phyloP scores from a whole-genome alignment of 2,329 filamentous ascomycete genomes.

The Anthostomella pinea region DNA sequence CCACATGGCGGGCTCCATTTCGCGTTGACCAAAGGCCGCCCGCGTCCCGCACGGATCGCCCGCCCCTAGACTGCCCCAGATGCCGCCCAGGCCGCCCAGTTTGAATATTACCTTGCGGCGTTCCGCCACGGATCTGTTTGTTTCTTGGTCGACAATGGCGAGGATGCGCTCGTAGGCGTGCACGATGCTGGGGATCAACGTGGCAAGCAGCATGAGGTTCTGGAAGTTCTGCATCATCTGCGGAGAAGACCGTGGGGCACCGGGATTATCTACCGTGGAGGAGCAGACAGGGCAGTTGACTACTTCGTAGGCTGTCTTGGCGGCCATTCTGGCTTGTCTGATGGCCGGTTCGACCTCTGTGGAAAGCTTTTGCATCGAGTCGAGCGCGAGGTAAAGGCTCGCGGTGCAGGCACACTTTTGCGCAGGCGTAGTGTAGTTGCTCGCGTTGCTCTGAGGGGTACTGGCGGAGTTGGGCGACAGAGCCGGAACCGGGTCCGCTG shows the following conservation, averaged over 20 bases:
- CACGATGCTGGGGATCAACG: constrained; percentile 55
- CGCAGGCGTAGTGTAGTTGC: constrained; percentile 1
- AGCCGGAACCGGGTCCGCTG: constrained; percentile 21
- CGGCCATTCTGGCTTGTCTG: constrained; percentile 45
- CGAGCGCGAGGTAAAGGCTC: constrained; percentile 48
- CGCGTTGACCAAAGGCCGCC: constrained; percentile 38
- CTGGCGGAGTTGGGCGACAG: constrained; percentile 24
- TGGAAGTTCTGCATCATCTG: constrained; percentile 52
- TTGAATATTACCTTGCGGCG: constrained; percentile 43
- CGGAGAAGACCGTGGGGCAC: constrained; percentile 16
- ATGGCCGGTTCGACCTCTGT: constrained; percentile 45
- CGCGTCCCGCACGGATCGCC: constrained; percentile 24
- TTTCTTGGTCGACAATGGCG: constrained; percentile 52
- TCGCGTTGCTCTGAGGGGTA: constrained; percentile 22
- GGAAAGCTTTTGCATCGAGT: constrained; percentile 47
- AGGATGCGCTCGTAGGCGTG: constrained; percentile 57
- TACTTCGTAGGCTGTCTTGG: constrained; percentile 48
- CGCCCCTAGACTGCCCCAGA: constrained; percentile 37
- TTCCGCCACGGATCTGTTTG: constrained; percentile 41
- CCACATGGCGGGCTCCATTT: constrained; percentile 54
- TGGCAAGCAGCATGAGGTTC: constrained; percentile 57
- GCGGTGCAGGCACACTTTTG: constrained; percentile 46
- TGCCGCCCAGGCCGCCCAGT: constrained; percentile 46
- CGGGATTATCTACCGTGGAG: constrained; percentile 32
- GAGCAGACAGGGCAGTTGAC: constrained; percentile 52